A percentile compares a stretch with the other conserved stretches of the same genome.
Evolutionary conservation across 169 alveolate species (phyloP).

Genomic region (Perkinsus chesapeaki): DNA sequence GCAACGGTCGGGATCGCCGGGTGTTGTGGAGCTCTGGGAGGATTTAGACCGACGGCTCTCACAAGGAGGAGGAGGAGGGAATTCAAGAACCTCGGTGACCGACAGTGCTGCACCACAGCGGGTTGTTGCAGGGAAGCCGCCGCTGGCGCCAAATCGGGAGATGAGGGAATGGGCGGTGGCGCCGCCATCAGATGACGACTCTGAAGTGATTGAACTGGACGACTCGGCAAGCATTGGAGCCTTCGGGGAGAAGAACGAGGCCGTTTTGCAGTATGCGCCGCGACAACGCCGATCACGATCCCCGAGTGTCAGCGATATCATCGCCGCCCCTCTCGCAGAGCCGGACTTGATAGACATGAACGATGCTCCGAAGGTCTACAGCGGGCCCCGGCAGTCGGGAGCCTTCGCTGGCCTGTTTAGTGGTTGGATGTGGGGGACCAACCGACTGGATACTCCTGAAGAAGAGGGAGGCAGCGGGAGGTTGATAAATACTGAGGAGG

Average conservation of each 20-base stretch:
- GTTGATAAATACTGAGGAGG: background rate
- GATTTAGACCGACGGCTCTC: background rate
- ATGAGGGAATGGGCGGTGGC: background rate
- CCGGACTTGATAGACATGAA: background rate
- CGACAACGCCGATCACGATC: too few relatives aligned
- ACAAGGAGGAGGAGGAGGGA: too few relatives aligned
- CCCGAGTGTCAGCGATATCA: too few relatives aligned
- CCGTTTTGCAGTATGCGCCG: background rate
- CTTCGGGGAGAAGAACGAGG: background rate
- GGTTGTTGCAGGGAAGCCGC: too few relatives aligned
- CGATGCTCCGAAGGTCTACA: background rate
- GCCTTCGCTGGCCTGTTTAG: background rate
- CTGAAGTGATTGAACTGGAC: background rate
- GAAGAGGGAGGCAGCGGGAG: background rate
- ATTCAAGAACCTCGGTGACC: too few relatives aligned
- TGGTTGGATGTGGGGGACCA: background rate
- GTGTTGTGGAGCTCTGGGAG: background rate
- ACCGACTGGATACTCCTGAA: background rate
- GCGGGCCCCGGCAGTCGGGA: background rate
- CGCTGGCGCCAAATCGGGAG: too few relatives aligned
- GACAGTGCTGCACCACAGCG: too few relatives aligned
- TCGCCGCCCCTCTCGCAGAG: too few relatives aligned
- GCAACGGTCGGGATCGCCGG: background rate
- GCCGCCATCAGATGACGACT: background rate
- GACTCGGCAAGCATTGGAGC: background rate